phyloP scores from a whole-genome alignment of 179 eudicot genomes.

The Dionaea muscipula region DNA sequence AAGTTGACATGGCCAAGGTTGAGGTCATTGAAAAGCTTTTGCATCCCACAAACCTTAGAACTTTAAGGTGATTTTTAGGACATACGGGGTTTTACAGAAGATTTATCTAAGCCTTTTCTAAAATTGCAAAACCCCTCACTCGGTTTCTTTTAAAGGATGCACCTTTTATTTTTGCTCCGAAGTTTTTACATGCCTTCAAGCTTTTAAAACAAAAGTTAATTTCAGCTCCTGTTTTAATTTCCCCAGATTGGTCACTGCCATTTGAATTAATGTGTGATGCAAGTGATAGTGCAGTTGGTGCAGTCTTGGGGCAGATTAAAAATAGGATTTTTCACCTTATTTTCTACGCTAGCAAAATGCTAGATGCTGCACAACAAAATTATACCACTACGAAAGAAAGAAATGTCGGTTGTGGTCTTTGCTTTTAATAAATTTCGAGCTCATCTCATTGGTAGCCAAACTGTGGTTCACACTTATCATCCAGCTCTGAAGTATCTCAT shows the following conservation, averaged over 20 bases:
- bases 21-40: background rate
- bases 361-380: background rate
- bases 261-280: conserved; percentile 1
- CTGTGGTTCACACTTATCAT: no score
- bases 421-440: no score
- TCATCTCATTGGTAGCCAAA: no score
- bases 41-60: background rate
- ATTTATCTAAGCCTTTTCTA: background rate
- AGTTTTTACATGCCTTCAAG: background rate
- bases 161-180: background rate
- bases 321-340: background rate
- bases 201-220: background rate
- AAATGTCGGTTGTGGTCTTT: no score
- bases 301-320: background rate
- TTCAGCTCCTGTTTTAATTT: background rate
- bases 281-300: background rate
- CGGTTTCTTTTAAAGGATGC: background rate
- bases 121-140: background rate
- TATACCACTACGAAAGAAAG: no score
- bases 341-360: background rate
- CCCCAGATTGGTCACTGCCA: background rate
- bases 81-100: background rate
- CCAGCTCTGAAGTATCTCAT: no score
- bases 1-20: background rate
- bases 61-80: background rate